phyloP scores from a whole-genome alignment of 176 grass and related monocot genomes.

The Bolboschoenus planiculmis region DNA sequence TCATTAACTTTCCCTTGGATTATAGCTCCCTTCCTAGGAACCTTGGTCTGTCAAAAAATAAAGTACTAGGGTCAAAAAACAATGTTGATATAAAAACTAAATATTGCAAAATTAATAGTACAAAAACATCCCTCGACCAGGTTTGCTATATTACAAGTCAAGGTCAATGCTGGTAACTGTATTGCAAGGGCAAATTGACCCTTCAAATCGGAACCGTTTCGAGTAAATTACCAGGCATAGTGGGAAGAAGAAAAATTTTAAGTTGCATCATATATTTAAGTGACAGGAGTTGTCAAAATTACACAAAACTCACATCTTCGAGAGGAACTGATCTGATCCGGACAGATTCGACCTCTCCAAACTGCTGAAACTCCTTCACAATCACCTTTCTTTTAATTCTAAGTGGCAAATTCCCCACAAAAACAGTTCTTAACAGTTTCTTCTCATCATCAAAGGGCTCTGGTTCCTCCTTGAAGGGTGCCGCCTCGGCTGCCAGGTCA shows the following conservation, averaged over 20 bases:
- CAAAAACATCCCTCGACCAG: background rate
- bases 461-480: constrained; percentile 24
- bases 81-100: background rate
- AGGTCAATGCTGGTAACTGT: background rate
- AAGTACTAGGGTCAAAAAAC: background rate
- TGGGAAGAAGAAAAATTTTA: background rate
- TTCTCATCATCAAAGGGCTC: constrained; percentile 71
- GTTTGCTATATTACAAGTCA: background rate
- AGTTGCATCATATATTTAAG: background rate
- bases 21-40: constrained; percentile 65
- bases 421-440: constrained; percentile 80
- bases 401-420: constrained; percentile 89
- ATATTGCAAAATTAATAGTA: background rate
- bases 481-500: constrained; percentile 23
- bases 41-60: constrained; percentile 55
- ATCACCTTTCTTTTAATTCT: constrained; percentile 60
- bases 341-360: constrained; percentile 73
- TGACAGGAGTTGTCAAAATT: background rate
- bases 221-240: background rate
- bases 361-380: constrained; percentile 54
- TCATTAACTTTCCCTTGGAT: constrained; percentile 71
- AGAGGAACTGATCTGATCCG: constrained; percentile 88
- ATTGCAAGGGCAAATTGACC: background rate
- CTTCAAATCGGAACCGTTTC: background rate
- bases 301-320: constrained; percentile 50